A percentile compares a stretch with the other conserved stretches of the same genome.
phyloP scores from a whole-genome alignment of 2,329 filamentous ascomycete species.

The Thelonectria olida region DNA sequence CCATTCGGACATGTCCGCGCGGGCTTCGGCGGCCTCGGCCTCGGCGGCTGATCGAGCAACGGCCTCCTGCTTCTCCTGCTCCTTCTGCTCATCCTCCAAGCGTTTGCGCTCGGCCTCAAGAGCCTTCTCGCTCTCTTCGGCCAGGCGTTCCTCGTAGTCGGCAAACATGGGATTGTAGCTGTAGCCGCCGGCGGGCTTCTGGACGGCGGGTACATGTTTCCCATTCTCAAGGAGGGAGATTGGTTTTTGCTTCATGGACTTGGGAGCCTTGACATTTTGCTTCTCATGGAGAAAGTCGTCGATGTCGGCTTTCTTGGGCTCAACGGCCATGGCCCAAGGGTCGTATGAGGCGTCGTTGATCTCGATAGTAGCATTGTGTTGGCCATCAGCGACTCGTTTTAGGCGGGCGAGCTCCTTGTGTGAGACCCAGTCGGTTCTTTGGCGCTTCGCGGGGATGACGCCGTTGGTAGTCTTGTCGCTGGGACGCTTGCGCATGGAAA shows the following conservation, averaged over 20 bases:
- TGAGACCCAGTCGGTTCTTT: constrained; percentile 81
- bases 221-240: constrained; percentile 85
- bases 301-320: constrained; percentile 48
- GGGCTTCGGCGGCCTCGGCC: constrained; percentile 77
- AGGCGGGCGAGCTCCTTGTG: constrained; percentile 85
- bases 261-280: constrained; percentile 75
- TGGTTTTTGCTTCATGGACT: constrained; percentile 78
- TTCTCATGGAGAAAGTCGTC: constrained; percentile 71
- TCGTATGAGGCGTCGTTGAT: constrained; percentile 77
- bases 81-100: constrained; percentile 71
- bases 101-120: constrained; percentile 82
- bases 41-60: constrained; percentile 75
- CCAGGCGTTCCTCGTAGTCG: constrained; percentile 83
- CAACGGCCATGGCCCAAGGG: constrained; percentile 71
- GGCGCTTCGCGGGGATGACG: constrained; percentile 77
- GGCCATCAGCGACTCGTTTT: constrained; percentile 80
- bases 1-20: constrained; percentile 72
- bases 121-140: constrained; percentile 79
- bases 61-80: constrained; percentile 73
- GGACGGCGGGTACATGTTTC: constrained; percentile 80
- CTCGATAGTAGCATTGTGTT: constrained; percentile 63
- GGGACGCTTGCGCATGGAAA: constrained; percentile 80
- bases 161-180: constrained; percentile 93
- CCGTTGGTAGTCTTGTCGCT: constrained; percentile 77
- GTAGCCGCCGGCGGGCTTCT: constrained; percentile 80